Base-by-base conservation (phyloP, 139 green algal genomes). In the Coelastrella sp. region DNA sequence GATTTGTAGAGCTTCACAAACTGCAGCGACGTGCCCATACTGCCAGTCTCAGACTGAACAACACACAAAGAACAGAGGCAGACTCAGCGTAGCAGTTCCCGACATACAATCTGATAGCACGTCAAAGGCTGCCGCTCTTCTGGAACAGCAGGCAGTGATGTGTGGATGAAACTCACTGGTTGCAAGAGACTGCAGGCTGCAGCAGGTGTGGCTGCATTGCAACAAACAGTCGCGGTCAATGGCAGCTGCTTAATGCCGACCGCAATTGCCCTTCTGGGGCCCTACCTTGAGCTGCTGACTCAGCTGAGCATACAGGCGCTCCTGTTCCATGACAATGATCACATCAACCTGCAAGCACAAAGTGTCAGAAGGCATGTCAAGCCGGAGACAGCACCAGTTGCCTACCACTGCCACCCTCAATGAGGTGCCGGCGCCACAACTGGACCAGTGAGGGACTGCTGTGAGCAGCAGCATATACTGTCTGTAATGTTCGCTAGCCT, bases 1-100 rank as follows among this genome's bases (percentile, higher is more conserved):
- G 95, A 98, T 89, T 96, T 97, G 59, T 88, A 60, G 49, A 99
- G 93, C 93, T 98, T 98, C 25, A 99, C 56, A 59, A 72, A 73
- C 60, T 59, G 14, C 80, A 87, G 15, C 15, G 56, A 1, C 27
- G 56, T 75, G 22, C 87, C 87, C 87, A 91, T 91, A 66, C 63
- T 82, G 35, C 87, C 87, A 70, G 22, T 8, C 20, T 87, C 72
- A 24, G 7, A 22, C 82, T 79, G 58, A 49, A n/a, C 14, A 25
- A 14, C 56, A 85, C 20, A 20, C 65, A 65, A 24, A 63, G 5
- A 7, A 4, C 10, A 63, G 7, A 59, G 15, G 20, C 8, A 61
- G 8, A 59, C 8, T 7, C 68, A 49, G 35, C 35, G 35, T 49
- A 49, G 35, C 35, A 49, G 35, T 49, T 49, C 35, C 35, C 3